These are phyloP conservation scores for Phytophthora multivora DNA, from an alignment of 352 stramenopile species.

Conservation along the genomic window DNA sequence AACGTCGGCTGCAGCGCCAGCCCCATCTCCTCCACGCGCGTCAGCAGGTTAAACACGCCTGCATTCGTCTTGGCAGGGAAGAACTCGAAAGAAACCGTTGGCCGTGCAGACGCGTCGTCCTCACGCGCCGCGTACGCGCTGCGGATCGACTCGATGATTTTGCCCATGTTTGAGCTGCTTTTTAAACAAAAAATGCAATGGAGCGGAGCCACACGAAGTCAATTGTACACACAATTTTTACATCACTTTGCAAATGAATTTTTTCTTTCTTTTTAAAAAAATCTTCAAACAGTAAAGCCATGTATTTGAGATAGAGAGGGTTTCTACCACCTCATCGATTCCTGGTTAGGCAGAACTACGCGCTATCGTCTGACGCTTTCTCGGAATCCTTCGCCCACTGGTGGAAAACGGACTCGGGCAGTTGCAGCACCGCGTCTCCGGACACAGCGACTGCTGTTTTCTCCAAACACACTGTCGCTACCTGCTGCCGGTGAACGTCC, in stretches of 20 bases:
- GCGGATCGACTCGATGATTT: conserved; percentile 83
- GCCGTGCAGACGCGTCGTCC: conserved; percentile 39
- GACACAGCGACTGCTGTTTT: conserved; percentile 72
- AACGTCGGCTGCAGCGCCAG: conserved; percentile 85
- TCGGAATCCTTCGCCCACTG: conserved; percentile 49
- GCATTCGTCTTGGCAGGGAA: conserved; percentile 89
- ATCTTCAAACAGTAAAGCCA: no score
- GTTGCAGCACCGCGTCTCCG: conserved; percentile 69
- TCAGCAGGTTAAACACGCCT: conserved; percentile 84
- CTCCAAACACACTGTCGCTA: conserved; percentile 73
- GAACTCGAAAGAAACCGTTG: conserved; percentile 88
- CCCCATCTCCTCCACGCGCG: conserved; percentile 88
- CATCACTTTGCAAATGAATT: no score
- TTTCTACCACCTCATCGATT: no score
- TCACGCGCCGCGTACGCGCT: conserved; percentile 49
- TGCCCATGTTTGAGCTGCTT: conserved; percentile 53
- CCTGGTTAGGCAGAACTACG: no score
- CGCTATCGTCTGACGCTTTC: conserved; percentile 5
- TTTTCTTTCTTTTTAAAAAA: no score
- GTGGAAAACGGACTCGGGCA: conserved; percentile 72
- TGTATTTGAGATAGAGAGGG: no score
- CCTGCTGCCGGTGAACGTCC: conserved; percentile 60
- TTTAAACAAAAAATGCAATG: conserved; percentile 3
- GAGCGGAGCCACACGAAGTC: not conserved
- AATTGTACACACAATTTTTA: no score